Conservation (phyloP, 2,329 filamentous ascomycete species). For the Colletotrichum euphorbiae region DNA sequence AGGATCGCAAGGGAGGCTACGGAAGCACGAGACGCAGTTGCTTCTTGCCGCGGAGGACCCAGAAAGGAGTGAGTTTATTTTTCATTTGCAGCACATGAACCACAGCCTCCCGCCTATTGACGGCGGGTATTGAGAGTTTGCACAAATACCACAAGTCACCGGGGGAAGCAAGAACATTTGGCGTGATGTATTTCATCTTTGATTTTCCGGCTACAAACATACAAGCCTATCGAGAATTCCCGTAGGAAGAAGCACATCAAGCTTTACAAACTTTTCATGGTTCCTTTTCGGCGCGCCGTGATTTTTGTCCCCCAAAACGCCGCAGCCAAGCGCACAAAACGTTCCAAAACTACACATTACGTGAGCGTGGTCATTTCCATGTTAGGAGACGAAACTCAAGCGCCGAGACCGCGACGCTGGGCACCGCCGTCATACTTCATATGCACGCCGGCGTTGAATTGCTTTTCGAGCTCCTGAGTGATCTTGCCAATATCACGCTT, state of each 20-base stretch:
- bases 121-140: conserved; percentile 13
- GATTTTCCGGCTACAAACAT: neutral
- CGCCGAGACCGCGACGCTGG: conserved; percentile 65
- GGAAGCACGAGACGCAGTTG: conserved; percentile 11
- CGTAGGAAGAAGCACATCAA: conserved; percentile 23
- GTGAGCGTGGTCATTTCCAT: conserved; percentile 4
- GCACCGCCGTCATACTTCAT: conserved; percentile 65
- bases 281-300: neutral
- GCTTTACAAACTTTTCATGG: conserved; percentile 20
- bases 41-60: neutral
- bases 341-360: conserved; percentile 23
- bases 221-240: neutral
- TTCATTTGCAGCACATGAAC: conserved; percentile 19
- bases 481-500: conserved; percentile 51
- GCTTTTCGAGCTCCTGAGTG: conserved; percentile 66
- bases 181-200: conserved; percentile 25
- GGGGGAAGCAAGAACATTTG: conserved; percentile 27
- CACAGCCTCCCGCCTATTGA: conserved; percentile 3
- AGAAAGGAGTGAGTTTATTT: neutral
- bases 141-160: conserved; percentile 25
- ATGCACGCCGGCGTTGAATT: conserved; percentile 67
- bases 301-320: conserved; percentile 24
- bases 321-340: conserved; percentile 16
- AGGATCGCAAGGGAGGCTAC: conserved; percentile 2
- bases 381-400: conserved; percentile 45